Percentiles rank a stretch among this genome's conserved stretches.
These are phyloP conservation scores for Fusarium sp. DNA, from an alignment of 2,329 filamentous ascomycete species.

Conservation along the genomic window DNA sequence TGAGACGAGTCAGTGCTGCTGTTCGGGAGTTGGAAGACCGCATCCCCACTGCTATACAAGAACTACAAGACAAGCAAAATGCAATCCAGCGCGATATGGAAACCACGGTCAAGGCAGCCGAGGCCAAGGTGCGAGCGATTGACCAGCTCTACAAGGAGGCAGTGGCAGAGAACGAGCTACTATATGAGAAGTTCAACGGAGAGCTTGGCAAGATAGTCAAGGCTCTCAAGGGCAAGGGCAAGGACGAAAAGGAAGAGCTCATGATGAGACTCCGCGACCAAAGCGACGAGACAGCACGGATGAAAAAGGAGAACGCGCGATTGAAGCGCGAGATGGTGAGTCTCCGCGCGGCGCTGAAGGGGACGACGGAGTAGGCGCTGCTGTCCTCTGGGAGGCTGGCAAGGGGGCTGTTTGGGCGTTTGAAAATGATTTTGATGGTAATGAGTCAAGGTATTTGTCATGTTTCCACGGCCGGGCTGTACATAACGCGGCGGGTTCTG, in stretches of 20 bases:
- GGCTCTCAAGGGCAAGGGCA: conserved; percentile 76
- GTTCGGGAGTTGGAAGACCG: conserved; percentile 74
- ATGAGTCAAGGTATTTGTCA: conserved; percentile 28
- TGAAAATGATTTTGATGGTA: conserved; percentile 27
- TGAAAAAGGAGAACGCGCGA: conserved; percentile 87
- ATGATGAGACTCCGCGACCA: conserved; percentile 76
- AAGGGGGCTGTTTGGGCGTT: conserved; percentile 30
- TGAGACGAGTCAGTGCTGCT: conserved; percentile 64
- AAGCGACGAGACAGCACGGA: conserved; percentile 78
- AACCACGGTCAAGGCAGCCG: conserved; percentile 75
- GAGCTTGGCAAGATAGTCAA: conserved; percentile 86
- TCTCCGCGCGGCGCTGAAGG: conserved; percentile 66
- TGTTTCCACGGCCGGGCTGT: conserved; percentile 33
- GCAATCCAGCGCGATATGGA: conserved; percentile 77
- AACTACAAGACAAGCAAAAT: conserved; percentile 69
- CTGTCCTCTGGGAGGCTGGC: conserved; percentile 37
- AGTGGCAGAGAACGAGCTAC: conserved; percentile 88
- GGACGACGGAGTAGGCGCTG: conserved; percentile 49
- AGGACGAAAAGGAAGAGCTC: conserved; percentile 83
- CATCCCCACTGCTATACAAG: conserved; percentile 68
- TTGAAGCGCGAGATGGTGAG: conserved; percentile 85
- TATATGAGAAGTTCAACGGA: conserved; percentile 93
- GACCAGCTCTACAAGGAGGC: conserved; percentile 91
- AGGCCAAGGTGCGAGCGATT: conserved; percentile 81
- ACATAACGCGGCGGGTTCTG: conserved; percentile 33